phyloP scores from a whole-genome alignment of 116 monocot genomes.

The Papilionanthe hybrid region DNA sequence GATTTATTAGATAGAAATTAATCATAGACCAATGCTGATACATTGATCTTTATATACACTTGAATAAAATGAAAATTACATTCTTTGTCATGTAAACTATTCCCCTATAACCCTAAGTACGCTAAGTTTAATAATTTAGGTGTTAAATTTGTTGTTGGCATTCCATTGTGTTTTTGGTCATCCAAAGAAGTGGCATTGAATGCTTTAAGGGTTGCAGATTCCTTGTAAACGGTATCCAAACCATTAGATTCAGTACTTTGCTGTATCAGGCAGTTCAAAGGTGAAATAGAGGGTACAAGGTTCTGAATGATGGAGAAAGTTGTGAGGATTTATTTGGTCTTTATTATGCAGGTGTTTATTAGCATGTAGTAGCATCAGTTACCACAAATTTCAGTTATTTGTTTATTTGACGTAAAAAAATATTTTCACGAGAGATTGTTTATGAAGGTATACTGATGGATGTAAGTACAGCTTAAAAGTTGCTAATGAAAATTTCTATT shows the following conservation, averaged over 20 bases:
- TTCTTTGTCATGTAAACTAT: neutral
- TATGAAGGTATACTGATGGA: neutral
- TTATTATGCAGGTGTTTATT: neutral
- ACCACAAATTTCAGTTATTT: neutral
- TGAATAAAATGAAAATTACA: neutral
- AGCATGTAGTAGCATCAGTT: neutral
- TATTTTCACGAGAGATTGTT: neutral
- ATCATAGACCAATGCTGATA: neutral
- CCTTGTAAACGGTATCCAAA: neutral
- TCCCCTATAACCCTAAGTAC: neutral
- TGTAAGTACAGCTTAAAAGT: neutral
- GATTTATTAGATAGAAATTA: neutral
- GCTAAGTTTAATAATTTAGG: neutral
- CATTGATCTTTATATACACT: neutral
- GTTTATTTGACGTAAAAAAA: neutral
- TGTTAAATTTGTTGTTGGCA: neutral
- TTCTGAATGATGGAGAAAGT: neutral
- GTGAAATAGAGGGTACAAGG: neutral
- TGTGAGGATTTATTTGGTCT: neutral
- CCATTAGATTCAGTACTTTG: neutral
- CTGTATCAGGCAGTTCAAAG: neutral
- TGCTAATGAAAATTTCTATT: neutral
- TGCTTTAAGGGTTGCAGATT: neutral
- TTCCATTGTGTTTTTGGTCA: neutral
- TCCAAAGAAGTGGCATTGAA: neutral